Conservation (phyloP, 2,329 filamentous ascomycete genomes). For the Endoconidiophora laricicola region DNA sequence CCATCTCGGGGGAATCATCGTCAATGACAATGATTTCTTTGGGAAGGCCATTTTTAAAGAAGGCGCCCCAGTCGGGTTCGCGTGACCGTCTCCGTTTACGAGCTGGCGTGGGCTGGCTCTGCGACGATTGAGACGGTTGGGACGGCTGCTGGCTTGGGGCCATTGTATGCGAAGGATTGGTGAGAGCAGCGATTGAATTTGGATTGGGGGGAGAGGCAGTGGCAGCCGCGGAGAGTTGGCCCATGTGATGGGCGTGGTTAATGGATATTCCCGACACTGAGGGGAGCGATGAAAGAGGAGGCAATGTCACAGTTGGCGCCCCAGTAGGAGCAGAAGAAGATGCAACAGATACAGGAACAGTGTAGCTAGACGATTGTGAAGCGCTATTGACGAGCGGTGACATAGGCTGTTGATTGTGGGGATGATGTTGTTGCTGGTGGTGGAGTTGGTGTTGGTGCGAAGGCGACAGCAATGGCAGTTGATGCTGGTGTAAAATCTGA, state of each 20-base stretch:
- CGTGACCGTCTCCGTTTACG: slow-evolving; percentile 41
- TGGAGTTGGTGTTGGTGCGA: slow-evolving; percentile 21
- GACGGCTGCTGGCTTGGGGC: slow-evolving; percentile 16
- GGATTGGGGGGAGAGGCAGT: slow-evolving; percentile 9
- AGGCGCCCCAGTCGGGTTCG: slow-evolving; percentile 61
- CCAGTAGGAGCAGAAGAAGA: slow-evolving; percentile 21
- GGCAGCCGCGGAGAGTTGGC: slow-evolving; percentile 1
- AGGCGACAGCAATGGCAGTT: slow-evolving; percentile 7
- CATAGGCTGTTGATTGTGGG: slow-evolving; percentile 1
- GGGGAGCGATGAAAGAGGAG: slow-evolving; percentile 18
- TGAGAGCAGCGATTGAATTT: slow-evolving; percentile 1
- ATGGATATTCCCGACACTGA: slow-evolving; percentile 7
- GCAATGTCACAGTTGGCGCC: slow-evolving; percentile 23
- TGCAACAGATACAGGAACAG: slow-evolving; percentile 6
- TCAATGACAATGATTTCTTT: slow-evolving; percentile 77
- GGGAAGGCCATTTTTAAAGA: slow-evolving; percentile 69
- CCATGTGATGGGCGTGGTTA: slow-evolving; percentile 7
- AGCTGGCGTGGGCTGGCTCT: neutral
- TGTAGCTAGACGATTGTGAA: slow-evolving; percentile 2
- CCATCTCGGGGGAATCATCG: slow-evolving; percentile 50
- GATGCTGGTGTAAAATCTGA: slow-evolving; percentile 15
- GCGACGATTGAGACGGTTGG: slow-evolving; percentile 15
- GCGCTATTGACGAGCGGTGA: slow-evolving; percentile 1
- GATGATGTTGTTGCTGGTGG: slow-evolving; percentile 20
- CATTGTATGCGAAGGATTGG: slow-evolving; percentile 7